These are phyloP conservation scores for Lizonia empirigonia DNA, from an alignment of 2,329 filamentous ascomycete species.

Conservation along the genomic window DNA sequence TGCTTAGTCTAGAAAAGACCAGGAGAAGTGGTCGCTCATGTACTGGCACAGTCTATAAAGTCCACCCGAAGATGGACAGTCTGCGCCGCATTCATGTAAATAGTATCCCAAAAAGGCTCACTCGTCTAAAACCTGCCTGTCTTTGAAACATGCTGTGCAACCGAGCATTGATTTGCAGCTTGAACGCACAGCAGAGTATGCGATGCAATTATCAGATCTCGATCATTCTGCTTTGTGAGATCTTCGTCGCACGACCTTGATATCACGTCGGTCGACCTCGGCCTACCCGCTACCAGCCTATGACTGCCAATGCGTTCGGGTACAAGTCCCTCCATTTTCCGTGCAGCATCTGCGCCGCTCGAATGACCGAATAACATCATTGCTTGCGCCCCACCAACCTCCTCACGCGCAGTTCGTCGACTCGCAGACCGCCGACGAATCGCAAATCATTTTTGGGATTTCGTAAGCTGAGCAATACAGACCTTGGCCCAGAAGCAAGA, in stretches of 20 bases:
- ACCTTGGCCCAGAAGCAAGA: slow-evolving; percentile 10
- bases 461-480: slow-evolving; percentile 12
- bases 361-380: slow-evolving; percentile 14
- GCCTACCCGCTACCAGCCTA: background rate
- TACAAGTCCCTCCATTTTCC: background rate
- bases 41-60: background rate
- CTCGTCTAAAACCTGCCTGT: background rate
- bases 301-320: background rate
- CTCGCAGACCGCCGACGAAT: slow-evolving; percentile 3
- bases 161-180: too few species aligned
- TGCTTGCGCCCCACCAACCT: background rate
- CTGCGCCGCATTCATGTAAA: background rate
- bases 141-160: background rate
- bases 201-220: too few species aligned
- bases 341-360: slow-evolving; percentile 5
- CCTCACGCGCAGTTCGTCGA: slow-evolving; percentile 1
- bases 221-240: slow-evolving; percentile 10
- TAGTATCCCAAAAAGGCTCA: background rate
- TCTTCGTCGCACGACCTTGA: background rate
- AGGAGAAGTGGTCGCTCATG: background rate
- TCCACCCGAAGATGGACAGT: background rate
- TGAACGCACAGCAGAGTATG: background rate
- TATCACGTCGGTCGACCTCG: slow-evolving; percentile 7
- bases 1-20: background rate
- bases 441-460: slow-evolving; percentile 1